Conservation (phyloP, 2,329 filamentous ascomycete genomes). For the Pezicula rhizophila region DNA sequence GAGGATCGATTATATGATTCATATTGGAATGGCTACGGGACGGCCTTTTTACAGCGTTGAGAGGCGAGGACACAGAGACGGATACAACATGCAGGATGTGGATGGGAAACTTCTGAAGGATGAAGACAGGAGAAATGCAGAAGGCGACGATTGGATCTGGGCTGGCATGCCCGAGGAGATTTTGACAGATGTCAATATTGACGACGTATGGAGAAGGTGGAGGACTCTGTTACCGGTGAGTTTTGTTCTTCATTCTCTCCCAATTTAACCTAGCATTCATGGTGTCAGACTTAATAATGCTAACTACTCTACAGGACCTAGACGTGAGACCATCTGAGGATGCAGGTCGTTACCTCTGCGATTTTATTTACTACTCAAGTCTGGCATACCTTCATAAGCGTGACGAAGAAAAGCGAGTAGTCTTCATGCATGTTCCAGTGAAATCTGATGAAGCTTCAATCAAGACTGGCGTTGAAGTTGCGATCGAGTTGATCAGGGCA, state of each 20-base stretch:
- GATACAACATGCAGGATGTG: constrained; percentile 67
- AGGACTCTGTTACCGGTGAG: constrained; percentile 43
- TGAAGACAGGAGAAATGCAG: constrained; percentile 33
- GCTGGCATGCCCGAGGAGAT: constrained; percentile 49
- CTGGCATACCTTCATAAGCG: constrained; percentile 50
- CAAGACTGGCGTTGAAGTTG: constrained; percentile 43
- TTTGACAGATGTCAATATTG: constrained; percentile 48
- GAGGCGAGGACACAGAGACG: constrained; percentile 62
- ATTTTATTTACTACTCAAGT: constrained; percentile 72
- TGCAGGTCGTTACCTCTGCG: constrained; percentile 68
- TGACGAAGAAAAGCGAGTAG: constrained; percentile 42
- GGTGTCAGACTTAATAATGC: neutral
- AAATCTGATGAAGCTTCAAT: constrained; percentile 45
- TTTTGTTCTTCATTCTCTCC: constrained; percentile 4
- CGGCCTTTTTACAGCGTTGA: constrained; percentile 66
- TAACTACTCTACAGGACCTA: constrained; percentile 26
- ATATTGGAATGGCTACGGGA: constrained; percentile 72
- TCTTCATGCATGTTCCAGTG: constrained; percentile 70
- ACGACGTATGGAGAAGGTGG: constrained; percentile 53
- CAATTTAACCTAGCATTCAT: neutral
- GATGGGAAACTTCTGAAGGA: constrained; percentile 51
- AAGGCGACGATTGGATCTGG: constrained; percentile 47
- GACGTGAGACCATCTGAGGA: constrained; percentile 59
- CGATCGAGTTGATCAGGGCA: constrained; percentile 48
- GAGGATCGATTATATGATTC: constrained; percentile 60